These are phyloP conservation scores for Juncus effusus DNA, from an alignment of 176 grass and related monocot genomes.

Conservation along the genomic window DNA sequence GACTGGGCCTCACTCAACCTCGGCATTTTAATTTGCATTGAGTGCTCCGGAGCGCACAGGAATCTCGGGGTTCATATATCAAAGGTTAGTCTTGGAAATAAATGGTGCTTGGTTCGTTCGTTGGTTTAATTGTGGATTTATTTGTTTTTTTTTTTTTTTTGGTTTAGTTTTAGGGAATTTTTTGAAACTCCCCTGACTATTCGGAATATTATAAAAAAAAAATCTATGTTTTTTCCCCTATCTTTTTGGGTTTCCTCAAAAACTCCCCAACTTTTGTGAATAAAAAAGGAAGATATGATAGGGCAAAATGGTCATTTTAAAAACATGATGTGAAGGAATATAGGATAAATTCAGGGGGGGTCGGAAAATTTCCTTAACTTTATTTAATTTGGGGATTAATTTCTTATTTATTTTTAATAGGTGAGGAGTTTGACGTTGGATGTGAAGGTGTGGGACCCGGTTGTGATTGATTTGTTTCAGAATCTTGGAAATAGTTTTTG, in stretches of 20 bases:
- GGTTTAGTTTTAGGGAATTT: neutral
- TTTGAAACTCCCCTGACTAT: neutral
- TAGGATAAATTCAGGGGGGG: no score
- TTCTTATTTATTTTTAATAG: constrained; percentile 34
- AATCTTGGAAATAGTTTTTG: constrained; percentile 88
- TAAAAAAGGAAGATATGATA: neutral
- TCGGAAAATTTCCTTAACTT: no score
- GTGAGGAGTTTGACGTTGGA: constrained; percentile 94
- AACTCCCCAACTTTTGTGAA: constrained; percentile 7
- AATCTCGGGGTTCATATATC: constrained; percentile 99
- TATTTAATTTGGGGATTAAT: neutral
- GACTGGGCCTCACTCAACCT: constrained; percentile 98
- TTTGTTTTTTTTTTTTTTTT: constrained; percentile 17
- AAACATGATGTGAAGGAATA: neutral
- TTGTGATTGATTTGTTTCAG: constrained; percentile 91
- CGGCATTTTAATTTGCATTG: constrained; percentile 92
- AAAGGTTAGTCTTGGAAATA: constrained; percentile 52
- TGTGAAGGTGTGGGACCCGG: constrained; percentile 97
- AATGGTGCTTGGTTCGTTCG: neutral
- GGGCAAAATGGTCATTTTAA: neutral
- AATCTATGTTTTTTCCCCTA: neutral
- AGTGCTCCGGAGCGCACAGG: constrained; percentile 93
- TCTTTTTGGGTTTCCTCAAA: no score
- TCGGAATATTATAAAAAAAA: neutral
- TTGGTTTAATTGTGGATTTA: neutral